These are phyloP conservation scores for Metschnikowia koreensis DNA, from an alignment of 805 yeast genomes.

Conservation along the genomic window DNA sequence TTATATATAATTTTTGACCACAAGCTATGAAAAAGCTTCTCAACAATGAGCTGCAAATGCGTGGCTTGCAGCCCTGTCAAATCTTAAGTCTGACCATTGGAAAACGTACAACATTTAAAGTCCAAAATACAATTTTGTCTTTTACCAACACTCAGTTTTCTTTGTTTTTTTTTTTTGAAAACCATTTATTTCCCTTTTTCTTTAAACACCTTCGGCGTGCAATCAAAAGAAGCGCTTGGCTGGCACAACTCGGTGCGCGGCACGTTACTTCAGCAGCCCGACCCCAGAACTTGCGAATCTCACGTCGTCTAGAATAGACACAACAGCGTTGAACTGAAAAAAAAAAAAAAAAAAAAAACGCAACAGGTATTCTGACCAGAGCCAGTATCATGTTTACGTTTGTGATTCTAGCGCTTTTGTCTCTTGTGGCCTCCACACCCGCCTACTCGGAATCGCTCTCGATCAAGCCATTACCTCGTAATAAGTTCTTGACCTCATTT, in stretches of 20 bases:
- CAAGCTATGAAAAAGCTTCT: no score
- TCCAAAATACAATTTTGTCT: no score
- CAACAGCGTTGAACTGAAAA: not conserved
- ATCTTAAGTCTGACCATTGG: no score
- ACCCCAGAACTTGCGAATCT: not conserved
- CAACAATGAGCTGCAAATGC: no score
- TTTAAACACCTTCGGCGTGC: no score
- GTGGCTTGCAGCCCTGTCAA: no score
- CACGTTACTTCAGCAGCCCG: not conserved
- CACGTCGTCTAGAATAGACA: not conserved
- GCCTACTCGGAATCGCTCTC: slow-evolving; percentile 58
- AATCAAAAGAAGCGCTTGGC: no score
- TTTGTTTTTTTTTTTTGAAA: no score
- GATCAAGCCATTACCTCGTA: slow-evolving; percentile 71
- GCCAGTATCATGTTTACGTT: slow-evolving; percentile 1
- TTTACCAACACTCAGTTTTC: no score
- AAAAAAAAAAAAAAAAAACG: not conserved
- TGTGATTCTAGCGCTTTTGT: slow-evolving; percentile 4
- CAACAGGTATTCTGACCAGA: not conserved
- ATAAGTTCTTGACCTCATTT: slow-evolving; percentile 68
- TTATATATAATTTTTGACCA: no score
- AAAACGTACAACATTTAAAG: no score
- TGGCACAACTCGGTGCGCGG: not conserved
- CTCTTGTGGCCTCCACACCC: slow-evolving; percentile 7
- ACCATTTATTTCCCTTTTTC: not conserved